A percentile compares a stretch with the other conserved stretches of the same genome.
Conservation (phyloP, 495 filamentous ascomycete genomes). For the Talaromyces trachyspermus region DNA sequence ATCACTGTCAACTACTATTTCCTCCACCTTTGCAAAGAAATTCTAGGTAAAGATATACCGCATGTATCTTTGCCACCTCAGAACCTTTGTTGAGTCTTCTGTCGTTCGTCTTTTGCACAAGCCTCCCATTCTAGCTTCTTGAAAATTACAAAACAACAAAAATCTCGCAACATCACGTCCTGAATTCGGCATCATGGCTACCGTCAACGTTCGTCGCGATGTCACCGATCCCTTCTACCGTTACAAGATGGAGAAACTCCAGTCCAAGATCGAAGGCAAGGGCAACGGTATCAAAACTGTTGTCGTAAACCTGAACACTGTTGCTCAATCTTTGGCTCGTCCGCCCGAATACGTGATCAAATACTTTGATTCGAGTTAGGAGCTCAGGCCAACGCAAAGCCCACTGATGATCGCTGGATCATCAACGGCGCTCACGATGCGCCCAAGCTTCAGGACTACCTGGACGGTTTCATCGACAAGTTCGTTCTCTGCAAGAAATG, state of each 20-base stretch:
- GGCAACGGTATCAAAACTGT: conserved; percentile 97
- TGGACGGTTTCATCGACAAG: conserved; percentile 95
- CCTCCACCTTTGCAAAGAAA: background rate
- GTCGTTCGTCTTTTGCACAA: conserved; percentile 28
- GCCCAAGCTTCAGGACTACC: conserved; percentile 91
- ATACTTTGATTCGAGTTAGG: conserved; percentile 99
- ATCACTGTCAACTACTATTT: conserved; percentile 47
- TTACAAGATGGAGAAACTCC: conserved; percentile 98
- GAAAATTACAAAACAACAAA: conserved; percentile 10
- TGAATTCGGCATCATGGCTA: conserved; percentile 63
- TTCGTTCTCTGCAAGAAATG: conserved; percentile 99
- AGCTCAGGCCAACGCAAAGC: conserved; percentile 96
- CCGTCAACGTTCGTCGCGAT: conserved; percentile 98
- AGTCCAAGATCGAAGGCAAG: conserved; percentile 99
- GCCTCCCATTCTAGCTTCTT: conserved; percentile 10
- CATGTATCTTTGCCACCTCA: conserved; percentile 48
- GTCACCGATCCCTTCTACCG: conserved; percentile 98
- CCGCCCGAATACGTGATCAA: conserved; percentile 96
- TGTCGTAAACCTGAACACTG: conserved; percentile 93
- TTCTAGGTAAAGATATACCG: conserved; percentile 38
- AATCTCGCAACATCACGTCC: conserved; percentile 13
- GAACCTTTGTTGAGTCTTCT: conserved; percentile 33
- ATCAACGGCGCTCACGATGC: conserved; percentile 98
- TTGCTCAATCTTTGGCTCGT: conserved; percentile 85
- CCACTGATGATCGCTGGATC: conserved; percentile 97